These are phyloP conservation scores for Cenchrus purpureus DNA, from an alignment of 176 grass and related monocot genomes.

Conservation along the genomic window DNA sequence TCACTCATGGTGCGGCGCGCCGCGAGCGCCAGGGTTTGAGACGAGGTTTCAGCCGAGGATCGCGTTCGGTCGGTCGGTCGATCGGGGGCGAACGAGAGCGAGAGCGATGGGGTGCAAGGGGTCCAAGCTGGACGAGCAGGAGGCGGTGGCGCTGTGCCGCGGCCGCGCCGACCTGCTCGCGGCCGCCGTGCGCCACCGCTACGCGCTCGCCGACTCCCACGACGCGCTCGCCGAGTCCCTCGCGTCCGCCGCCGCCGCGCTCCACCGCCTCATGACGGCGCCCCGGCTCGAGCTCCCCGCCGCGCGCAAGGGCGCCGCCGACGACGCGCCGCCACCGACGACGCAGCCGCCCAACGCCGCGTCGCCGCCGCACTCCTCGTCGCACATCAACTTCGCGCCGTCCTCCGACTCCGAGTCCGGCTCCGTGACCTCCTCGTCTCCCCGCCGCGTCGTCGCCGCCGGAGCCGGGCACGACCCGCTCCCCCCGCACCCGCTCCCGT, in stretches of 20 bases:
- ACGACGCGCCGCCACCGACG: not conserved
- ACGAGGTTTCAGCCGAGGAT: not conserved
- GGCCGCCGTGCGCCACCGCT: slow-evolving; percentile 70
- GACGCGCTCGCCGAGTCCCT: slow-evolving; percentile 62
- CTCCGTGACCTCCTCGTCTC: slow-evolving; percentile 42
- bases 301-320: not conserved
- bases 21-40: not conserved
- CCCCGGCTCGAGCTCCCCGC: slow-evolving; percentile 26
- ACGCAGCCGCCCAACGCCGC: not conserved
- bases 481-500: slow-evolving; percentile 1
- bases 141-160: slow-evolving; percentile 78
- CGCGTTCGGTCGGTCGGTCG: not conserved
- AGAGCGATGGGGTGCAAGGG: slow-evolving; percentile 78
- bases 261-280: slow-evolving; percentile 54
- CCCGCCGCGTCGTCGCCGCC: not conserved
- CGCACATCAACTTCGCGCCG: slow-evolving; percentile 59
- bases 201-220: slow-evolving; percentile 72
- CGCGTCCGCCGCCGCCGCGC: slow-evolving; percentile 58
- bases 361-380: slow-evolving; percentile 52
- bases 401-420: slow-evolving; percentile 57
- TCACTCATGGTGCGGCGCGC: not conserved
- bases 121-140: slow-evolving; percentile 88
- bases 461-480: not conserved
- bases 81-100: not conserved
- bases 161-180: slow-evolving; percentile 76